phyloP scores from a whole-genome alignment of 768 basidiomycete genomes.

The Baorangia bicolor region DNA sequence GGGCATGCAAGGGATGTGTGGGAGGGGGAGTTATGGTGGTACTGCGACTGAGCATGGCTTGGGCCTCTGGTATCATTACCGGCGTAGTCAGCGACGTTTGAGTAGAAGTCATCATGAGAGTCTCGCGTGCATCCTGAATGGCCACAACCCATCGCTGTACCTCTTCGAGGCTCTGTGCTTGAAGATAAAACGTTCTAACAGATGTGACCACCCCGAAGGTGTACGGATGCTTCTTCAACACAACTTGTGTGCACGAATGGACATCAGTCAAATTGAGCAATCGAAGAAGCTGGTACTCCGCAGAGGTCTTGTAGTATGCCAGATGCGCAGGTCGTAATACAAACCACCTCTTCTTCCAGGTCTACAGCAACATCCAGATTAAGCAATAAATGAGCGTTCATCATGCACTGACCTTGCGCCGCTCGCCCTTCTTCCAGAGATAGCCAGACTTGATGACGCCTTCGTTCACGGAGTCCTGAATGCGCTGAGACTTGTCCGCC shows the following conservation, averaged over 20 bases:
- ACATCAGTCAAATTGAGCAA: slow-evolving; percentile 85
- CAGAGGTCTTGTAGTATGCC: slow-evolving; percentile 94
- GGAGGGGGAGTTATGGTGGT: slow-evolving; percentile 47
- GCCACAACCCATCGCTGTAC: slow-evolving; percentile 81
- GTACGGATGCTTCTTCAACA: slow-evolving; percentile 85
- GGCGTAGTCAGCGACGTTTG: slow-evolving; percentile 53
- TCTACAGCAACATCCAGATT: slow-evolving; percentile 45
- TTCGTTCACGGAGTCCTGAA: slow-evolving; percentile 57
- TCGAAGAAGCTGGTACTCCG: slow-evolving; percentile 90
- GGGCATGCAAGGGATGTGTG: slow-evolving; percentile 39
- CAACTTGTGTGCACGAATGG: slow-evolving; percentile 84
- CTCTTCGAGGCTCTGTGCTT: slow-evolving; percentile 70
- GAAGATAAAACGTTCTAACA: slow-evolving; percentile 86
- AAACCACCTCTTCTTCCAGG: slow-evolving; percentile 99
- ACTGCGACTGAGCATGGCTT: slow-evolving; percentile 28
- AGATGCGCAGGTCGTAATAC: slow-evolving; percentile 89
- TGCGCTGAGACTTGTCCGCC: slow-evolving; percentile 42
- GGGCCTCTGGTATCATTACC: slow-evolving; percentile 48
- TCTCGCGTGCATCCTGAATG: slow-evolving; percentile 73
- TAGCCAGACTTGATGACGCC: slow-evolving; percentile 88
- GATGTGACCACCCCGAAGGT: slow-evolving; percentile 92
- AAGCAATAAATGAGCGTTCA: neutral
- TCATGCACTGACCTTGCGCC: slow-evolving; percentile 74
- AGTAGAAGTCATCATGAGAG: slow-evolving; percentile 60
- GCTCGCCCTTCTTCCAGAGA: slow-evolving; percentile 96